Percentiles rank a stretch among this genome's conserved stretches.
Conservation (phyloP, 495 filamentous ascomycete species). For the Penicillium odoratum region DNA sequence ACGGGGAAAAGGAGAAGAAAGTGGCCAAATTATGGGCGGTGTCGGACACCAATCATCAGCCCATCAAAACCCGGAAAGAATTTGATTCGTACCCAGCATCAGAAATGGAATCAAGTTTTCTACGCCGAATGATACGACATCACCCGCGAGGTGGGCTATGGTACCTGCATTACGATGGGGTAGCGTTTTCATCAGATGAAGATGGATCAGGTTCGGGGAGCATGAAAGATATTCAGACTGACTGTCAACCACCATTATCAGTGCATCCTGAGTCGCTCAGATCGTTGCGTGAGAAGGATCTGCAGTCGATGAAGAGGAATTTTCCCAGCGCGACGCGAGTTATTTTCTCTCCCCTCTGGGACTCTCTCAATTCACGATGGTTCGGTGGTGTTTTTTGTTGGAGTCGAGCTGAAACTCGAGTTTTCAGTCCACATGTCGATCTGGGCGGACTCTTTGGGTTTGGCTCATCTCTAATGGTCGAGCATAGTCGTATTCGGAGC, state of each 20-base stretch:
- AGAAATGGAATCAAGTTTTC: conserved; percentile 15
- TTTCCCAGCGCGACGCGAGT: conserved; percentile 28
- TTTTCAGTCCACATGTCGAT: conserved; percentile 25
- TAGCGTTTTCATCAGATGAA: conserved; percentile 15
- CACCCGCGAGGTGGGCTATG: conserved; percentile 17
- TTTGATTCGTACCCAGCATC: background rate
- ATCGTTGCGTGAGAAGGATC: conserved; percentile 17
- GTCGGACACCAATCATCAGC: conserved; percentile 1
- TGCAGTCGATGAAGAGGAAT: conserved; percentile 22
- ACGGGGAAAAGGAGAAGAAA: conserved; percentile 4
- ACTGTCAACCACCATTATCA: background rate
- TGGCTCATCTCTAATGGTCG: conserved; percentile 59
- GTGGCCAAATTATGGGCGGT: conserved; percentile 14
- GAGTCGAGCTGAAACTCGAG: conserved; percentile 28
- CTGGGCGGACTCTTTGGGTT: conserved; percentile 50
- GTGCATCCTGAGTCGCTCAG: background rate
- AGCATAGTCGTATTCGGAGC: conserved; percentile 52
- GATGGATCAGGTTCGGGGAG: conserved; percentile 6
- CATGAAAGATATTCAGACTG: background rate
- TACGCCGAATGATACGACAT: conserved; percentile 16
- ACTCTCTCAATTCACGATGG: conserved; percentile 58
- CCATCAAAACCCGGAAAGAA: background rate
- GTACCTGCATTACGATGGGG: conserved; percentile 20
- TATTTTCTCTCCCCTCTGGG: conserved; percentile 59
- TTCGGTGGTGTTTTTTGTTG: conserved; percentile 60